phyloP scores from a whole-genome alignment of 176 grass and related monocot species.

The Zoysia japonica region DNA sequence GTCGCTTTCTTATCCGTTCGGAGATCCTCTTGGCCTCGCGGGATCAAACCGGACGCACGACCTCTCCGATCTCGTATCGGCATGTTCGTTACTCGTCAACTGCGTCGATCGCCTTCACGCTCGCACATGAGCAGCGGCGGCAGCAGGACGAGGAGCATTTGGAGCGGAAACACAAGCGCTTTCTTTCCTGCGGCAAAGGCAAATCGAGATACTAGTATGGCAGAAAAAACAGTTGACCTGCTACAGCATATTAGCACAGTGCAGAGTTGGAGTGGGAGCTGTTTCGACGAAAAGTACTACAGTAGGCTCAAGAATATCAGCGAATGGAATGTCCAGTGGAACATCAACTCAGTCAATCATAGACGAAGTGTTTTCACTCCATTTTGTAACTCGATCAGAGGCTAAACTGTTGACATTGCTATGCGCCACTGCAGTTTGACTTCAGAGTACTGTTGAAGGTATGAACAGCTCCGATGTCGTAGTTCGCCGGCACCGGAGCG shows the following conservation, averaged over 20 bases:
- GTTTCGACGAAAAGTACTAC: conserved; percentile 11
- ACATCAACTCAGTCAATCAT: neutral
- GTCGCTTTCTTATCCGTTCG: conserved; percentile 33
- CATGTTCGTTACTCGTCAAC: neutral
- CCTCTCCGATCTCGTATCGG: conserved; percentile 13
- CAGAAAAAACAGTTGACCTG: conserved; percentile 34
- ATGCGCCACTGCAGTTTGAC: neutral
- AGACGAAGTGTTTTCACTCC: no score
- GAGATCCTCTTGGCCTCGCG: conserved; percentile 7
- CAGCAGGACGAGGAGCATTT: no score
- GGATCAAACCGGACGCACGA: conserved; percentile 31
- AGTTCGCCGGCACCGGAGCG: no score
- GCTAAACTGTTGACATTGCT: conserved; percentile 10
- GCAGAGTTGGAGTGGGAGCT: neutral
- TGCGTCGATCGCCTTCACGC: neutral
- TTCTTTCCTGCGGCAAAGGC: neutral
- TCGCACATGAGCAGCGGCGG: neutral
- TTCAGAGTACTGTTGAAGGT: neutral
- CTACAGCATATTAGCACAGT: neutral
- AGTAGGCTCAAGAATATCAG: neutral
- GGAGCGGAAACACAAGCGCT: conserved; percentile 1
- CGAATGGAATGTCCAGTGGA: conserved; percentile 13
- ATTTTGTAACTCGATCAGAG: no score
- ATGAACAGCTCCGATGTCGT: neutral
- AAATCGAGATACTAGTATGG: neutral